Evolutionary conservation across 169 alveolate species (phyloP).

Genomic region (Plasmodium gonderi): DNA sequence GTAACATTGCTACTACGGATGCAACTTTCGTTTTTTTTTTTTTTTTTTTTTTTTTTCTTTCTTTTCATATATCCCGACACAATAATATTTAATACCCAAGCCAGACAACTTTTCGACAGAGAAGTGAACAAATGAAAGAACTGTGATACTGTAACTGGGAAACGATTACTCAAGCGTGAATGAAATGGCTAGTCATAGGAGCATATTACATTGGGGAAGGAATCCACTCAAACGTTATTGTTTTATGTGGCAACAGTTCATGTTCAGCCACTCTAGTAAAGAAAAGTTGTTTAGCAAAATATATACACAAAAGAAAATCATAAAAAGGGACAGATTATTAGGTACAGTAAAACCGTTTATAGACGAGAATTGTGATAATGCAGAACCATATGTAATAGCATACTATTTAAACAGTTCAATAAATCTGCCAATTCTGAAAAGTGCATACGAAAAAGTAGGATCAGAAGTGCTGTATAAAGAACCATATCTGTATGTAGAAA

Average conservation of each 20-base stretch:
- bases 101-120: no score
- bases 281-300: constrained; percentile 27
- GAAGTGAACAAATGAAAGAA: no score
- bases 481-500: constrained; percentile 75
- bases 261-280: constrained; percentile 1
- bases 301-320: constrained; percentile 66
- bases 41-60: no score
- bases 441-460: constrained; percentile 44
- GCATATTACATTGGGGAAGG: background rate
- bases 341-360: constrained; percentile 59
- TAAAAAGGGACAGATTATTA: constrained; percentile 46
- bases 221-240: background rate
- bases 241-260: background rate
- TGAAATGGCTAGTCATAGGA: no score
- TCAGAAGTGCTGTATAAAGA: constrained; percentile 60
- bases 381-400: constrained; percentile 68
- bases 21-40: no score
- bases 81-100: no score
- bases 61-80: no score
- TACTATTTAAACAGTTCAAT: constrained; percentile 40
- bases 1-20: no score
- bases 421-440: constrained; percentile 37
- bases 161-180: no score
- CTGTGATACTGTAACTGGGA: no score
- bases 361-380: constrained; percentile 45